Conservation (phyloP, 2,329 filamentous ascomycete species). For the Pseudogymnoascus sp. region DNA sequence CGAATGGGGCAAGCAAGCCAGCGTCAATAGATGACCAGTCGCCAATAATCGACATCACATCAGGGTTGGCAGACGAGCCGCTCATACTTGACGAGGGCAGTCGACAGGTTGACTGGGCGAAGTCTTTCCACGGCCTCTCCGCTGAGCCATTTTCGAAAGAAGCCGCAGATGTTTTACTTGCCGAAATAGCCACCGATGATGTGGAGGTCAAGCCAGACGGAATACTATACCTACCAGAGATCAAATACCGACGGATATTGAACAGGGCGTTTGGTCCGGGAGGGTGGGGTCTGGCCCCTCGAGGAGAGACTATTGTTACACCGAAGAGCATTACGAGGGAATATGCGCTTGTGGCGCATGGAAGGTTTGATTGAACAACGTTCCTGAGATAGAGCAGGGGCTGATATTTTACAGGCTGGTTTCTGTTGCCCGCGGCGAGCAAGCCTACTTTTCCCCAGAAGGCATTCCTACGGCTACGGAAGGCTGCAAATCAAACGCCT, state of each 20-base stretch:
- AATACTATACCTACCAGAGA: slow-evolving; percentile 92
- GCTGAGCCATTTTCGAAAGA: slow-evolving; percentile 56
- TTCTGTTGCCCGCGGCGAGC: slow-evolving; percentile 86
- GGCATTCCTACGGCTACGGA: slow-evolving; percentile 90
- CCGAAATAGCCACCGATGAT: slow-evolving; percentile 60
- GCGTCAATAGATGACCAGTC: slow-evolving; percentile 42
- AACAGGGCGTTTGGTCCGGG: slow-evolving; percentile 90
- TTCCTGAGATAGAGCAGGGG: neutral
- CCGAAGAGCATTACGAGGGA: slow-evolving; percentile 64
- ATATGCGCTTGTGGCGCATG: slow-evolving; percentile 83
- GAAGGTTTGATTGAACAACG: slow-evolving; percentile 54
- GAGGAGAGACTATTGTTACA: slow-evolving; percentile 62
- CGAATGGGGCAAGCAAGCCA: slow-evolving; percentile 36
- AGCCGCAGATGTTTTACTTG: slow-evolving; percentile 51
- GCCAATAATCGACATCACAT: slow-evolving; percentile 34
- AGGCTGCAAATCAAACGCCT: slow-evolving; percentile 93
- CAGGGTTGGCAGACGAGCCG: slow-evolving; percentile 43
- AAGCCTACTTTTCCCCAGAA: slow-evolving; percentile 84
- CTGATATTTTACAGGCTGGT: slow-evolving; percentile 58
- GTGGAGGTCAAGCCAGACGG: slow-evolving; percentile 98
- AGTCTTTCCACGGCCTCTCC: slow-evolving; percentile 62
- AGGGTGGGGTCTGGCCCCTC: slow-evolving; percentile 87
- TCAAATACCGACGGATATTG: slow-evolving; percentile 89
- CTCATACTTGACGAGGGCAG: slow-evolving; percentile 38
- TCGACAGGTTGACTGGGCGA: slow-evolving; percentile 62